A percentile compares a stretch with the other conserved stretches of the same genome.
These are phyloP conservation scores for Dryas integrifolia DNA, from an alignment of 331 rosid species.

Conservation along the genomic window DNA sequence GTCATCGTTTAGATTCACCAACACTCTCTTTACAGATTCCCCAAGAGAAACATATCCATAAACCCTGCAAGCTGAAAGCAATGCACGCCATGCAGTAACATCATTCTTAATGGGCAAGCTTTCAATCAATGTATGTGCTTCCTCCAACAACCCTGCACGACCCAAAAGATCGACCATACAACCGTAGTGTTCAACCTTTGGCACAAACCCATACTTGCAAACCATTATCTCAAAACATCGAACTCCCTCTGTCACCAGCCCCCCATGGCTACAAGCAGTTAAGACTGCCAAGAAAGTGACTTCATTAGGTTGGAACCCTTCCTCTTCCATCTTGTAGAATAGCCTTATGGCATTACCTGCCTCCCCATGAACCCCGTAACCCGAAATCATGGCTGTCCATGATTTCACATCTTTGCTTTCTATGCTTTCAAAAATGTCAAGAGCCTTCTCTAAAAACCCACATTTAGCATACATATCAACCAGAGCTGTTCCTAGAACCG, in stretches of 20 bases:
- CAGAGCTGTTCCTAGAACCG: constrained; percentile 65
- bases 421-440: constrained; percentile 48
- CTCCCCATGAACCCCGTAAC: constrained; percentile 61
- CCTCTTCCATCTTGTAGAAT: constrained; percentile 51
- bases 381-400: constrained; percentile 73
- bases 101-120: constrained; percentile 55
- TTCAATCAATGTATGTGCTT: constrained; percentile 55
- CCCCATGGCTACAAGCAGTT: constrained; percentile 72
- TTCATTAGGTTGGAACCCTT: constrained; percentile 57
- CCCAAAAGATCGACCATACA: constrained; percentile 70
- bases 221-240: constrained; percentile 55
- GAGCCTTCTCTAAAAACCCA: constrained; percentile 61
- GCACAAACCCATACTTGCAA: constrained; percentile 42
- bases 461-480: constrained; percentile 67
- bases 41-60: constrained; percentile 56
- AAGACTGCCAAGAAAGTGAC: constrained; percentile 57
- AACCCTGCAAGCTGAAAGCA: constrained; percentile 68
- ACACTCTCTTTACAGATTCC: constrained; percentile 43
- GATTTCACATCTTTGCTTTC: constrained; percentile 59
- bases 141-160: constrained; percentile 66
- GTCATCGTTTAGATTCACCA: constrained; percentile 37
- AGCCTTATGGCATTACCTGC: constrained; percentile 43
- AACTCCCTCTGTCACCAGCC: constrained; percentile 56
- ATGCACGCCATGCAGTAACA: constrained; percentile 62
- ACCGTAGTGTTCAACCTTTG: constrained; percentile 64